phyloP scores from a whole-genome alignment of 2,329 filamentous ascomycete species.

The Sordariomycetes sp. region DNA sequence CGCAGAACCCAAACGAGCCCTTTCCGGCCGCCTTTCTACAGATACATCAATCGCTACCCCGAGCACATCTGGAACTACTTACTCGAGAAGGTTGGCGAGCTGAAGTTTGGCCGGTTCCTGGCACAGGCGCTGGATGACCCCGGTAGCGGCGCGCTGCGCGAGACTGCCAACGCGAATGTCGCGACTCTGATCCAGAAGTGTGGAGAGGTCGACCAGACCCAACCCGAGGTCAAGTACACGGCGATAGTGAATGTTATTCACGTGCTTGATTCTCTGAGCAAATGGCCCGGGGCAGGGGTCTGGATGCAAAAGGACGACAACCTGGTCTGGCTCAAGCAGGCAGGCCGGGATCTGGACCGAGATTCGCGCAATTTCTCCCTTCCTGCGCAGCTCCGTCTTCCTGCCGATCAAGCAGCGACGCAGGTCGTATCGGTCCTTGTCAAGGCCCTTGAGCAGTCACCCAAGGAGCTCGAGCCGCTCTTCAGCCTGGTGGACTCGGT shows the following conservation, averaged over 20 bases:
- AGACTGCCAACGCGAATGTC: conserved; percentile 62
- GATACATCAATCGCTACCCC: conserved; percentile 88
- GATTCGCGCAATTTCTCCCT: conserved; percentile 62
- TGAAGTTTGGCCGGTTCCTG: conserved; percentile 82
- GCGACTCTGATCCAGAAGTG: conserved; percentile 60
- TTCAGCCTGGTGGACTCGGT: conserved; percentile 78
- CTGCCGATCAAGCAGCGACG: conserved; percentile 80
- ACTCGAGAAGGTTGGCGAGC: conserved; percentile 67
- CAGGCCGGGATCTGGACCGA: conserved; percentile 69
- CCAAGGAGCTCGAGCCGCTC: conserved; percentile 70
- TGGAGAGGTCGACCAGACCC: conserved; percentile 50
- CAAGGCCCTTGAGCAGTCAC: conserved; percentile 63
- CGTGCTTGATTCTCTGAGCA: conserved; percentile 67
- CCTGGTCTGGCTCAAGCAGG: conserved; percentile 48
- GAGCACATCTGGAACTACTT: conserved; percentile 79
- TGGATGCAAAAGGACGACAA: conserved; percentile 64
- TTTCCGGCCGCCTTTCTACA: conserved; percentile 81
- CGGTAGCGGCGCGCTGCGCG: conserved; percentile 63
- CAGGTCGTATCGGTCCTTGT: conserved; percentile 80
- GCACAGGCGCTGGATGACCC: conserved; percentile 73
- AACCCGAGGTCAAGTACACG: conserved; percentile 56
- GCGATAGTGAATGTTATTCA: conserved; percentile 83
- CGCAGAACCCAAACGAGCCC: conserved; percentile 83
- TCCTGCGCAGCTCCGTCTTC: conserved; percentile 62
- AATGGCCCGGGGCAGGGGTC: conserved; percentile 49